Conservation (phyloP, 257 asterid genomes). For the Anisodus tanguticus region DNA sequence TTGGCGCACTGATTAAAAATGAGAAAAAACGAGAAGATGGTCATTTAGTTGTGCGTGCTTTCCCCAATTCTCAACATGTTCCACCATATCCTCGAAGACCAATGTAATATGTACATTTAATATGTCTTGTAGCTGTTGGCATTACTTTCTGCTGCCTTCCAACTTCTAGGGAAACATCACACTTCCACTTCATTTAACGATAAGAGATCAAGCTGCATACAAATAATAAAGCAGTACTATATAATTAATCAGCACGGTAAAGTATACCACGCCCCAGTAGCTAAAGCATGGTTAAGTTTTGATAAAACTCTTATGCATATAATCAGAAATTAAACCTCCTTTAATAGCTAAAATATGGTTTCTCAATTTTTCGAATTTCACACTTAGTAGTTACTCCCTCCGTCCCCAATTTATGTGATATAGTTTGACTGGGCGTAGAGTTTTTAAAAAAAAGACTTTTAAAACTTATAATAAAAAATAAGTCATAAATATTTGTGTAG, state of each 20-base stretch:
- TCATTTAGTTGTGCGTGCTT: constrained; percentile 24
- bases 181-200: too few relatives aligned
- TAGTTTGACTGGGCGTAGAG: background rate
- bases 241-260: too few relatives aligned
- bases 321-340: too few relatives aligned
- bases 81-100: background rate
- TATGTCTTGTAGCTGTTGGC: background rate
- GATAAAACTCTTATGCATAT: too few relatives aligned
- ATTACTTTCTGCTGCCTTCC: background rate
- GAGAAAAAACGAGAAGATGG: background rate
- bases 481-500: too few relatives aligned
- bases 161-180: background rate
- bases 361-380: background rate
- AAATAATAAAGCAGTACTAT: too few relatives aligned
- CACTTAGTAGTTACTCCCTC: background rate
- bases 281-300: too few relatives aligned
- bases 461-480: too few relatives aligned
- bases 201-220: too few relatives aligned
- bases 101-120: constrained; percentile 18
- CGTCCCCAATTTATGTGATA: too few relatives aligned
- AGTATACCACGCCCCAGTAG: too few relatives aligned
- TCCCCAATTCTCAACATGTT: constrained; percentile 13
- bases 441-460: background rate
- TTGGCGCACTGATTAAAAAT: background rate
- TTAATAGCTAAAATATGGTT: too few relatives aligned